Evolutionary conservation across 306 rosid genomes (phyloP).

Genomic region (Malus orientalis): DNA sequence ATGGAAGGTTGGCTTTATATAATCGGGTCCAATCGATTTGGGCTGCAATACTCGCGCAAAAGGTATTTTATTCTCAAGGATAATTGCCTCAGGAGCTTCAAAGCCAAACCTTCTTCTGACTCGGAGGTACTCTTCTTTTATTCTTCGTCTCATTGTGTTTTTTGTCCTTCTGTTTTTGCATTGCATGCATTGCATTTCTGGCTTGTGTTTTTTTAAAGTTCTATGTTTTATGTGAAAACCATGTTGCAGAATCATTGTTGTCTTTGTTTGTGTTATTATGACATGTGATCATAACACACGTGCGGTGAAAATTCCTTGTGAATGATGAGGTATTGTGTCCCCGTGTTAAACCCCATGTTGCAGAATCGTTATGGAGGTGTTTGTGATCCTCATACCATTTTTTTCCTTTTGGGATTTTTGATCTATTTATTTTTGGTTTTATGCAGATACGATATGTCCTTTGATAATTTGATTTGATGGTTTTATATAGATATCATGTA

Average conservation of each 20-base stretch:
- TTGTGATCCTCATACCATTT: too few species aligned
- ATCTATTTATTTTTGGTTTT: neutral
- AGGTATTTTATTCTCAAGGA: slow-evolving; percentile 60
- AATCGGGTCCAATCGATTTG: slow-evolving; percentile 50
- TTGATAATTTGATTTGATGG: neutral
- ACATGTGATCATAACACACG: neutral
- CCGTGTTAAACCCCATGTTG: neutral
- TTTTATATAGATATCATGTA: neutral
- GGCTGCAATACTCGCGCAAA: slow-evolving; percentile 51
- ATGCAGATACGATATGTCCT: neutral
- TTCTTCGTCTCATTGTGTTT: neutral
- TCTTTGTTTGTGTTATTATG: neutral
- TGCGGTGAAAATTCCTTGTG: neutral
- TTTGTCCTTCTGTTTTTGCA: neutral
- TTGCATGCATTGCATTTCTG: neutral
- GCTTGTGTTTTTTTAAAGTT: neutral
- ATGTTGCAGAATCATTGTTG: neutral
- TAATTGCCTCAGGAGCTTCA: slow-evolving; percentile 59
- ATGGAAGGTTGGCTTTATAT: slow-evolving; percentile 93
- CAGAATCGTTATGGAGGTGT: neutral
- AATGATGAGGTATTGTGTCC: too few species aligned
- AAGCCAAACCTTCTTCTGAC: slow-evolving; percentile 44
- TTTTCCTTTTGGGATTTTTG: neutral
- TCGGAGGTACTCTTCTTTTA: slow-evolving; percentile 33
- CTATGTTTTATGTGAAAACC: neutral